phyloP scores from a whole-genome alignment of 345 rosid genomes.

The Acer negundo region DNA sequence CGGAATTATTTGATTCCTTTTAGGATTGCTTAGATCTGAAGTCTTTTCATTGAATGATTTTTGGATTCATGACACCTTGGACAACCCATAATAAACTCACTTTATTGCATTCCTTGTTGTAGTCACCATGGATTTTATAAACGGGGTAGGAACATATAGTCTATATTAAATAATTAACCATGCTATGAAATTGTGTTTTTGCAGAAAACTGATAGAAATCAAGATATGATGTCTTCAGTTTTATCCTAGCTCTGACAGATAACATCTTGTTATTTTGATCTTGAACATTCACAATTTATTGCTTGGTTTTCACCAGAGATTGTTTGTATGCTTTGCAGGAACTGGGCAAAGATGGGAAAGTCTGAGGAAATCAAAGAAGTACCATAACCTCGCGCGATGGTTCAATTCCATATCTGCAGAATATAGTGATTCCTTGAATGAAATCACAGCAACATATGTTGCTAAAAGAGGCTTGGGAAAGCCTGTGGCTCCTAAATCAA shows the following conservation, averaged over 20 bases:
- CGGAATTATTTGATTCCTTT: neutral
- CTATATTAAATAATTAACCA: neutral
- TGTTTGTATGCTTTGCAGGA: conserved; percentile 43
- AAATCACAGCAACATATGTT: conserved; percentile 49
- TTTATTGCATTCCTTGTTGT: neutral
- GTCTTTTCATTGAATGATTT: neutral
- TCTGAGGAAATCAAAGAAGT: conserved; percentile 89
- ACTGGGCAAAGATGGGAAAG: conserved; percentile 91
- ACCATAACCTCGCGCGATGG: conserved; percentile 79
- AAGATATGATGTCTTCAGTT: neutral
- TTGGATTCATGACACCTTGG: neutral
- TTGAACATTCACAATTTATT: neutral
- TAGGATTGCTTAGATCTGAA: neutral
- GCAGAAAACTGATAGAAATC: neutral
- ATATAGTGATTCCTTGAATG: conserved; percentile 52
- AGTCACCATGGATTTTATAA: neutral
- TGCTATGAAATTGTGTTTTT: neutral
- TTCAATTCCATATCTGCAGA: conserved; percentile 71
- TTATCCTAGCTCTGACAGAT: neutral
- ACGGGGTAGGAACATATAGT: neutral
- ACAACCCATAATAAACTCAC: neutral
- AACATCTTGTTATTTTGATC: neutral
- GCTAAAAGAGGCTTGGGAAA: conserved; percentile 65
- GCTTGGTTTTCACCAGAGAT: neutral
- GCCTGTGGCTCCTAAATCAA: conserved; percentile 43